These are phyloP conservation scores for Schizophyllum commune DNA, from an alignment of 1,284 basidiomycete species.

Conservation along the genomic window DNA sequence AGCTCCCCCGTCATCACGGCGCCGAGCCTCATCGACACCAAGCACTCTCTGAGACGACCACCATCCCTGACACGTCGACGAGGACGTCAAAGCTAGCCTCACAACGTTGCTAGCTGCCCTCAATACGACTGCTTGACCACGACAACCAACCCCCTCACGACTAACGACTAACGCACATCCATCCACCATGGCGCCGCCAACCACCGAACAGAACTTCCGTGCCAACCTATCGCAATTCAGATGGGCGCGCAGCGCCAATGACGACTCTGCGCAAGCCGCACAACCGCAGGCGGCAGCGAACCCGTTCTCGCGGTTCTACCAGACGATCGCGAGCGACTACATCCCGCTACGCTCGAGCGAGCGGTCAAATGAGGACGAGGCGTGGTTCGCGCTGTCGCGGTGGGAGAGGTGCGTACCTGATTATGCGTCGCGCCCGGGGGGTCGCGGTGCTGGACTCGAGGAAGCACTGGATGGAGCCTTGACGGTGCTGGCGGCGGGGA, in stretches of 20 bases:
- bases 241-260: constrained; percentile 71
- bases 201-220: constrained; percentile 62
- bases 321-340: constrained; percentile 66
- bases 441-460: too few relatives aligned
- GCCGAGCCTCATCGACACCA: too few relatives aligned
- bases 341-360: constrained; percentile 83
- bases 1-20: too few relatives aligned
- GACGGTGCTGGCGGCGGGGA: too few relatives aligned
- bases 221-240: constrained; percentile 74
- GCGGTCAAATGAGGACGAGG: constrained; percentile 90
- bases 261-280: constrained; percentile 54
- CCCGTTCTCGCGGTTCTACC: constrained; percentile 73
- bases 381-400: constrained; percentile 87
- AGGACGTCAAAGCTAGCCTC: too few relatives aligned
- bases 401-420: constrained; percentile 69
- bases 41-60: too few relatives aligned
- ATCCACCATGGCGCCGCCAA: constrained; percentile 21
- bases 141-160: too few relatives aligned
- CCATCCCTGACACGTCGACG: too few relatives aligned
- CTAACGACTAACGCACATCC: too few relatives aligned
- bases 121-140: too few relatives aligned
- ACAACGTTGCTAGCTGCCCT: too few relatives aligned
- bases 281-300: constrained; percentile 29
- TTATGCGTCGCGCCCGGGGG: background rate
- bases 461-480: too few relatives aligned